Conservation (phyloP, 176 grass and related monocot species). For the Aegilops longissima region DNA sequence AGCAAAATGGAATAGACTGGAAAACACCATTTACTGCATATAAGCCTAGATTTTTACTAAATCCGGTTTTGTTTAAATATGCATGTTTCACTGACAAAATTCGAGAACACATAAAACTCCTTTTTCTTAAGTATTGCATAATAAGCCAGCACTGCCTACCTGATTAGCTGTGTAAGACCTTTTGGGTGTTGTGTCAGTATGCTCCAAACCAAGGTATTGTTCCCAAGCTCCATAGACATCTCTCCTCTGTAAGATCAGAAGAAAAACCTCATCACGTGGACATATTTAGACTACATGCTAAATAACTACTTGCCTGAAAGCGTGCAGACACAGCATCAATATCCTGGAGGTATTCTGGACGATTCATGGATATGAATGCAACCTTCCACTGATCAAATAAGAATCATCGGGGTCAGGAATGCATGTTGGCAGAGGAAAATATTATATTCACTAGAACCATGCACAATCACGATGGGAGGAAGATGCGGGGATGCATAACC, state of each 20-base stretch:
- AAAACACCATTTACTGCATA: not conserved
- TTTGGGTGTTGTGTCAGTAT: constrained; percentile 64
- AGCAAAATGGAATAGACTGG: not conserved
- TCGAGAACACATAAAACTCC: not conserved
- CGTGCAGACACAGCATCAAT: constrained; percentile 56
- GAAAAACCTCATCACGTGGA: constrained; percentile 21
- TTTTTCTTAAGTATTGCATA: not conserved
- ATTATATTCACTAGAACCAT: not conserved
- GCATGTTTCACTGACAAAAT: not conserved
- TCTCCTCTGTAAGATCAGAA: constrained; percentile 46
- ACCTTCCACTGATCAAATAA: constrained; percentile 64
- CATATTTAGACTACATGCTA: constrained; percentile 13
- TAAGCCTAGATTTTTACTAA: not conserved
- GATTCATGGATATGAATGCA: constrained; percentile 66
- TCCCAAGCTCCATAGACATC: constrained; percentile 82
- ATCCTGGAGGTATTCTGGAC: constrained; percentile 75
- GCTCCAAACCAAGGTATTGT: constrained; percentile 82
- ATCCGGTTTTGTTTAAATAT: not conserved
- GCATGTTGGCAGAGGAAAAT: not conserved
- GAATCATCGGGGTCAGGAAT: constrained; percentile 15
- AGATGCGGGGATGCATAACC: not conserved
- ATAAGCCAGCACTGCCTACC: constrained; percentile 28
- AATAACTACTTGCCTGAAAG: constrained; percentile 62
- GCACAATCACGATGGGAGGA: not conserved
- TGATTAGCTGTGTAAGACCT: constrained; percentile 68